phyloP scores from a whole-genome alignment of 169 alveolate genomes.

The Eimeria maxima region DNA sequence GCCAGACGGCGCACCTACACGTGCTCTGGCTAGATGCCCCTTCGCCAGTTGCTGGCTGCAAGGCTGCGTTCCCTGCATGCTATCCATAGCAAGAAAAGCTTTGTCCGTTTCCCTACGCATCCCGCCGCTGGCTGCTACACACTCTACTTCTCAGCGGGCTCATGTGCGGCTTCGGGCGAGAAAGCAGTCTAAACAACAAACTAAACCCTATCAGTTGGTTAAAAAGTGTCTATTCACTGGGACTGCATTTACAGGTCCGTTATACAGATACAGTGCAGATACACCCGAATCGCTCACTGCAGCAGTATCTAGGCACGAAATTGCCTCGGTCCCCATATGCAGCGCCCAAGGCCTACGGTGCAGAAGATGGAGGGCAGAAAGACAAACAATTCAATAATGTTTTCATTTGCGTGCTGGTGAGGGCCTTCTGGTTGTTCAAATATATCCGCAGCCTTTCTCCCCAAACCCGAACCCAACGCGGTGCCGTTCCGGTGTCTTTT shows the following conservation, averaged over 20 bases:
- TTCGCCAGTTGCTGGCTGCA: neutral
- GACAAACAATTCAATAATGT: neutral
- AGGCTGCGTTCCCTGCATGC: neutral
- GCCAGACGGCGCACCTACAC: neutral
- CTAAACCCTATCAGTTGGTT: neutral
- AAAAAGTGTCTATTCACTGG: neutral
- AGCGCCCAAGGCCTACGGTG: neutral
- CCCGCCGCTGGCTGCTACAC: neutral
- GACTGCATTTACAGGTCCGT: neutral
- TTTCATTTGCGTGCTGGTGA: conserved; percentile 35
- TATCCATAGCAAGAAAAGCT: neutral
- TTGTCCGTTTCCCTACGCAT: neutral
- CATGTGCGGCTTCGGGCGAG: neutral
- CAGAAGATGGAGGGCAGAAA: neutral
- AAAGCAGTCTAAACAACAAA: neutral
- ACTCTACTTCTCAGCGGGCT: neutral
- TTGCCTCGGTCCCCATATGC: neutral
- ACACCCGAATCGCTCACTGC: neutral
- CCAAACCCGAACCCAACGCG: conserved; percentile 21
- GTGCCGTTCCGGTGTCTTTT: neutral
- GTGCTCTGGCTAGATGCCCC: neutral
- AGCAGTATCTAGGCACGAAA: neutral
- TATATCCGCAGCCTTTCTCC: neutral
- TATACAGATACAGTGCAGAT: neutral
- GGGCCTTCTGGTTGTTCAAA: conserved; percentile 36